These are phyloP conservation scores for Fraxinus nigra DNA, from an alignment of 305 asterid species.

Conservation along the genomic window DNA sequence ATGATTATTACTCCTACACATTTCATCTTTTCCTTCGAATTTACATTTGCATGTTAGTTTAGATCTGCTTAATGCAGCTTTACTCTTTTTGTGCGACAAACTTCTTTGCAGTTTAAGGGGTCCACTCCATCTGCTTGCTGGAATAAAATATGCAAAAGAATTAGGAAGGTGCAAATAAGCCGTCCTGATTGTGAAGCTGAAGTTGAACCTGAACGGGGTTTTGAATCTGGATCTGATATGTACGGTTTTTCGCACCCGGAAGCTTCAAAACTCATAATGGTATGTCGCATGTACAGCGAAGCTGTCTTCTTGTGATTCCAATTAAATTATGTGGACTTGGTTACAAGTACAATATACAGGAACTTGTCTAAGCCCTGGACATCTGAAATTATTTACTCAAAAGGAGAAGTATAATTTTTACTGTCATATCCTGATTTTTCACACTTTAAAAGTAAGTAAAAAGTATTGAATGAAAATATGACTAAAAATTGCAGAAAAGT, in stretches of 20 bases:
- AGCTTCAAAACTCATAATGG: conserved; percentile 74
- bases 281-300: conserved; percentile 28
- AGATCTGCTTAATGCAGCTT: conserved; percentile 9
- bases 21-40: not conserved
- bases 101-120: conserved; percentile 67
- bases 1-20: not conserved
- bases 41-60: conserved; percentile 4
- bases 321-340: conserved; percentile 7
- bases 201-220: conserved; percentile 42
- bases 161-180: conserved; percentile 52
- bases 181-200: conserved; percentile 41
- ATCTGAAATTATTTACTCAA: not conserved
- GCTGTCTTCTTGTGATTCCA: conserved; percentile 13
- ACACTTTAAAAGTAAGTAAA: not conserved
- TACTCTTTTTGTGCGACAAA: conserved; percentile 18
- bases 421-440: not conserved
- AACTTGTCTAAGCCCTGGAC: not conserved
- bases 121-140: conserved; percentile 85
- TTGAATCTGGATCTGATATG: conserved; percentile 73
- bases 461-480: not conserved
- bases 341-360: conserved; percentile 1
- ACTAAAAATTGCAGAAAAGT: not conserved
- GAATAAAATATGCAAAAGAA: conserved; percentile 72
- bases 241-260: conserved; percentile 85
- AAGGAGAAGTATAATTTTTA: not conserved